phyloP scores from a whole-genome alignment of 768 basidiomycete genomes.

The Calvatia gigantea region DNA sequence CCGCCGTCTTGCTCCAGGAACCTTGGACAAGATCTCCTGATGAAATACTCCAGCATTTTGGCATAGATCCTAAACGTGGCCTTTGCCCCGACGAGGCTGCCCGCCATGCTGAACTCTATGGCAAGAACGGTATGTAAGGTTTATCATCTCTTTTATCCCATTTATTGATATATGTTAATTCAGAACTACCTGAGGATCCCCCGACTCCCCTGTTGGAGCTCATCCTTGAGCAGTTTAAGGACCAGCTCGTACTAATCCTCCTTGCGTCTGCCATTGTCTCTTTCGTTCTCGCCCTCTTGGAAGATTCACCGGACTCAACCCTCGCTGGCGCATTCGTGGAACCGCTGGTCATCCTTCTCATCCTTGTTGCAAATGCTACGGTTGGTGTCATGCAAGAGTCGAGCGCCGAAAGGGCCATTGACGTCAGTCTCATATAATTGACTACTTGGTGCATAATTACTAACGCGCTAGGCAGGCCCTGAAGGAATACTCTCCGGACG shows the following conservation, averaged over 20 bases:
- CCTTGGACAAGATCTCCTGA: constrained; percentile 77
- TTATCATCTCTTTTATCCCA: neutral
- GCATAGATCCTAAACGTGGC: constrained; percentile 60
- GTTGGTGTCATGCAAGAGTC: constrained; percentile 98
- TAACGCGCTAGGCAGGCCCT: constrained; percentile 63
- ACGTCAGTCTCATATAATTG: constrained; percentile 53
- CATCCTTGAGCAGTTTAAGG: constrained; percentile 98
- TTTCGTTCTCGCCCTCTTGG: constrained; percentile 86
- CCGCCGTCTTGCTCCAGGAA: constrained; percentile 29
- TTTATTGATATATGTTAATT: constrained; percentile 7
- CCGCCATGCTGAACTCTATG: constrained; percentile 75
- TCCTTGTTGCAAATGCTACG: constrained; percentile 94
- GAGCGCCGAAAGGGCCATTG: constrained; percentile 95
- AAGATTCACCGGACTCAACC: constrained; percentile 64
- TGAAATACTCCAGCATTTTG: constrained; percentile 70
- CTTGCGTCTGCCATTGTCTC: constrained; percentile 92
- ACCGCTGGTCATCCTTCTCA: constrained; percentile 91
- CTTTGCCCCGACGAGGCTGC: constrained; percentile 64
- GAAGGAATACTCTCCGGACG: constrained; percentile 96
- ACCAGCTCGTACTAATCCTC: constrained; percentile 95
- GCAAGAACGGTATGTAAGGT: constrained; percentile 68
- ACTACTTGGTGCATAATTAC: constrained; percentile 5
- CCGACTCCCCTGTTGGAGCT: constrained; percentile 91
- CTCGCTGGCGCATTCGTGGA: constrained; percentile 90
- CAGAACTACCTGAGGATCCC: constrained; percentile 91